Conservation (phyloP, 2,329 filamentous ascomycete species). For the Diaporthe citrichinensis region DNA sequence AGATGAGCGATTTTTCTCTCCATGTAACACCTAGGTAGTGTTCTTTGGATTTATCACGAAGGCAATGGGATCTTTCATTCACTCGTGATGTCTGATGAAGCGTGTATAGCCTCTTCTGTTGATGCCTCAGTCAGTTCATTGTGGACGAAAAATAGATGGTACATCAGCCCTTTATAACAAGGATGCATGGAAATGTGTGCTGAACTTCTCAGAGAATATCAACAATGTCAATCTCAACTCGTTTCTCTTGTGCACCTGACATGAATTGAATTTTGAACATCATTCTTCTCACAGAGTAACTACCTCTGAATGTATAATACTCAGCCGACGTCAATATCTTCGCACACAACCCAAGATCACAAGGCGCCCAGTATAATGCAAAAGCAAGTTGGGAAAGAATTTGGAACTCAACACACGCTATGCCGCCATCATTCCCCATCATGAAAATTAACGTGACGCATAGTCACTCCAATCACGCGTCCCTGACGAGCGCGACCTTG, state of each 20-base stretch:
- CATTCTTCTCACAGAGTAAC: neutral
- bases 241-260: no score
- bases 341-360: neutral
- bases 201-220: neutral
- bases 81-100: no score
- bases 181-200: neutral
- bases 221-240: neutral
- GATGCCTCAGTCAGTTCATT: neutral
- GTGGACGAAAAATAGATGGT: neutral
- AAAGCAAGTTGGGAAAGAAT: neutral
- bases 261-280: no score
- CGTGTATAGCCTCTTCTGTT: neutral
- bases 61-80: neutral
- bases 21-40: neutral
- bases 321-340: neutral
- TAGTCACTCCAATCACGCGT: neutral
- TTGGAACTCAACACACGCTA: slow-evolving; percentile 4
- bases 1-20: neutral
- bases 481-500: slow-evolving; percentile 6
- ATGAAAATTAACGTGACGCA: neutral
- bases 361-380: neutral
- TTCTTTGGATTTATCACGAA: neutral
- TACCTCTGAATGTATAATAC: no score
- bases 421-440: neutral
- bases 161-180: neutral